phyloP scores from a whole-genome alignment of 2,329 filamentous ascomycete species.

The Epichloe sp. region DNA sequence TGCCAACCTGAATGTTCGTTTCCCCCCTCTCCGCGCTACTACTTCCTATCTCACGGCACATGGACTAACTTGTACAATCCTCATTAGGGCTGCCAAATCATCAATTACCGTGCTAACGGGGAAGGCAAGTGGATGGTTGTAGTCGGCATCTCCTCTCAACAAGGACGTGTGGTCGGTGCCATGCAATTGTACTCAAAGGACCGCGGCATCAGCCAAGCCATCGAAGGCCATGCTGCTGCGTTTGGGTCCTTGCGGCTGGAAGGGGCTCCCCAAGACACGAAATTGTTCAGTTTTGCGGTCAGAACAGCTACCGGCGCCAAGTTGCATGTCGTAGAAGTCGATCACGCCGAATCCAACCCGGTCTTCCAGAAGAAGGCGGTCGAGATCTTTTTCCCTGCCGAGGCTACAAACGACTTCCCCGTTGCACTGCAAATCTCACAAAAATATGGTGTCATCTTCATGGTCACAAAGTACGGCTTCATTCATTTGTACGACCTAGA shows the following conservation, averaged over 20 bases:
- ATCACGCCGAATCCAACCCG: conserved; percentile 81
- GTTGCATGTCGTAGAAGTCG: conserved; percentile 94
- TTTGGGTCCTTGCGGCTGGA: conserved; percentile 86
- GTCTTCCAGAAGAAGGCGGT: conserved; percentile 91
- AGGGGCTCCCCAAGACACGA: conserved; percentile 74
- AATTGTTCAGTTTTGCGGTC: conserved; percentile 93
- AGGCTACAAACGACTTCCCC: conserved; percentile 93
- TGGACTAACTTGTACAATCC: conserved; percentile 3
- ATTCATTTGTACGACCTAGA: conserved; percentile 98
- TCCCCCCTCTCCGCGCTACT: not conserved
- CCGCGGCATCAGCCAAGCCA: conserved; percentile 91
- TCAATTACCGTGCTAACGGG: conserved; percentile 94
- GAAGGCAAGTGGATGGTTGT: conserved; percentile 98
- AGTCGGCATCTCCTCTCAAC: conserved; percentile 87
- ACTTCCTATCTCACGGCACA: not conserved
- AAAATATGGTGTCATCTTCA: conserved; percentile 92
- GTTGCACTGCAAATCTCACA: conserved; percentile 95
- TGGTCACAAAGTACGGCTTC: conserved; percentile 98
- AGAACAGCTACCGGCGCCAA: conserved; percentile 82
- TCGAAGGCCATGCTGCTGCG: conserved; percentile 91
- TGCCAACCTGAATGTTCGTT: conserved; percentile 67
- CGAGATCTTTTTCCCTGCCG: conserved; percentile 92
- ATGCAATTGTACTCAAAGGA: conserved; percentile 98
- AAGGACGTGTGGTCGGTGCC: conserved; percentile 84
- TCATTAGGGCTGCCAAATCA: conserved; percentile 82